Base-by-base conservation (phyloP, 2,329 filamentous ascomycete species). In the Hypoxylon sp. region DNA sequence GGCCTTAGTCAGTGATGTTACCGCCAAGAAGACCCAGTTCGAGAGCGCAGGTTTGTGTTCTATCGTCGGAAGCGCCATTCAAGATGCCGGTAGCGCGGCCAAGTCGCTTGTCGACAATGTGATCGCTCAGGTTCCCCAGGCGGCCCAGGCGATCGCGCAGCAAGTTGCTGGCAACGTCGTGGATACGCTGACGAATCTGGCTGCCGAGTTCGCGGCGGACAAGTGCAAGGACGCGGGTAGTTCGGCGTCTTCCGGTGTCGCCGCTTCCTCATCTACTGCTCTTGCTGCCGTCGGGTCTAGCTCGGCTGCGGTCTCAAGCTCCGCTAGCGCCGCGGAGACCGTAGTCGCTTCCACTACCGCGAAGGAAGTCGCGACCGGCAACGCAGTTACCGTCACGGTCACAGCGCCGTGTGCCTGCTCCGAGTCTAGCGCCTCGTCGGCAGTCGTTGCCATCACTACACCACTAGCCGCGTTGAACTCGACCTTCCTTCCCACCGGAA, bases 1-100 rank as follows among this genome's bases (percentile, higher is more conserved):
- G 51, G 33, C 48, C 0, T 65, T 75, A 0, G 32, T 74, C 12
- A 20, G 60, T 1, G 69, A 74, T 46, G 44, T 74, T 18, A 46
- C 48, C 9, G 50, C 49, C 53, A 74, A 74, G 68, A 73, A 71
- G 52, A 11, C 45, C 7, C 45, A 57, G 9, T 69, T 75, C 50
- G 67, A 72, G 54, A 33, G 68, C 18, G 63, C 70, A 1, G 62
- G 55, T 8, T 55, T 71, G 12, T 75, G 73, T 59, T 30, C 20
- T 2, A 16, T 45, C 11, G 36, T 73, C 32, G 49, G 68, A 26
- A 33, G 28, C 14, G 48, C 44, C 1, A 50, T 74, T 14, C 36
- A 28, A n/a, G 57, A 58, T 20, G 44, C 73, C 22, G 65, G 64
- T 0, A 44, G 26, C 48, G 61, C 61, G n/a, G 61, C 69, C 16